Evolutionary conservation across 352 stramenopile species (phyloP).

Genomic region (Phytophthora podocarpi): DNA sequence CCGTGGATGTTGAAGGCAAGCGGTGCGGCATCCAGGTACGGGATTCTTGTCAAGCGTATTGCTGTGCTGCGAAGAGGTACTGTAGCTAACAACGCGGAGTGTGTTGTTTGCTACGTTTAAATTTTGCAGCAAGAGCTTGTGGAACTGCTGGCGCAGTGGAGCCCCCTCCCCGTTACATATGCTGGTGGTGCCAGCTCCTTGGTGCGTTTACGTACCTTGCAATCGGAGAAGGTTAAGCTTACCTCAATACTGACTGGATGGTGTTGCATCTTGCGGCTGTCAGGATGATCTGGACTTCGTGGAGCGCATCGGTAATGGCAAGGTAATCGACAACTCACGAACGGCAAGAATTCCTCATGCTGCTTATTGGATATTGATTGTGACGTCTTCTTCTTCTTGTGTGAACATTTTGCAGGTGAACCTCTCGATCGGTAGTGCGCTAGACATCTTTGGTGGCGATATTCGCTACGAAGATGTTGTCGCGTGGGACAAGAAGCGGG

Average conservation of each 20-base stretch:
- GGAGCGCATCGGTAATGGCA: slow-evolving; percentile 90
- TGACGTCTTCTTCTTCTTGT: neutral
- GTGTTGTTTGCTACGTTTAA: neutral
- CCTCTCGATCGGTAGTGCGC: slow-evolving; percentile 97
- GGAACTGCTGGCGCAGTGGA: slow-evolving; percentile 89
- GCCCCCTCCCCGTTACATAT: slow-evolving; percentile 96
- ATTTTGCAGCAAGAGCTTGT: slow-evolving; percentile 93
- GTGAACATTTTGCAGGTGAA: slow-evolving; percentile 76
- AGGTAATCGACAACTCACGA: slow-evolving; percentile 39
- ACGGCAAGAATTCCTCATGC: neutral
- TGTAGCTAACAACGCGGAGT: neutral
- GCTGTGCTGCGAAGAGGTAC: neutral
- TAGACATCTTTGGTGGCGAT: slow-evolving; percentile 97
- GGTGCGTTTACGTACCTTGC: slow-evolving; percentile 34
- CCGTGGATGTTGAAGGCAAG: slow-evolving; percentile 98
- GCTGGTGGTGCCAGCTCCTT: slow-evolving; percentile 94
- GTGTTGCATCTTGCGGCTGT: slow-evolving; percentile 4
- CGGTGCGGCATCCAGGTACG: slow-evolving; percentile 92
- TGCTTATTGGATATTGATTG: neutral
- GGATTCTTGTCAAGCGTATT: neutral
- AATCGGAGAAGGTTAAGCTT: neutral
- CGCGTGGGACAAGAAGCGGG: slow-evolving; percentile 77
- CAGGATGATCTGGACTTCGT: slow-evolving; percentile 95
- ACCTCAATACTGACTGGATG: neutral
- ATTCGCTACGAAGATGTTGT: slow-evolving; percentile 95